Base-by-base conservation (phyloP, 768 basidiomycete genomes). In the Xerocomellus chrysenteron region DNA sequence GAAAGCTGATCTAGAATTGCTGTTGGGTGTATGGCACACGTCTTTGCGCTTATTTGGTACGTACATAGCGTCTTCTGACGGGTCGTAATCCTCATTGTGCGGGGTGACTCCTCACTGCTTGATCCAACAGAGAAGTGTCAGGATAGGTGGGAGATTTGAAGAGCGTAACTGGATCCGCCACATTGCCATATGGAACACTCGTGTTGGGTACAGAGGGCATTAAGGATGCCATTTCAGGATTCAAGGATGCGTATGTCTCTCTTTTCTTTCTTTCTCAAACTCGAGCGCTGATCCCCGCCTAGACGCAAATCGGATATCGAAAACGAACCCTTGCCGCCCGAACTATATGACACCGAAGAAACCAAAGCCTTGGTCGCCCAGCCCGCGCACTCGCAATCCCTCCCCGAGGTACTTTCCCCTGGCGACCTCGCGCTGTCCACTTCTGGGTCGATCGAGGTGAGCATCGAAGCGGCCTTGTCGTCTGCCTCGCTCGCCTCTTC, bases 261-360 rank as follows among this genome's bases (percentile, higher is more conserved):
- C 9, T 36, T 40, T 14, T 2, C 4, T 0, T 40, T 19, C 7
- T 46, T 33, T 33, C 11, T 28, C 17, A 21, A 33, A 5, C 19
- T 32, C 44, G 33, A 24, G 17, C n/a, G 16, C n/a, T 45, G 14
- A 52, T 24, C 35, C 32, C 55, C 40, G 62, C n/a, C 1, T 14
- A 95, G 94, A 41, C 93, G 94, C 58, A 95, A 94, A 76, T 93
- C 91, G 43, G 97, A 98, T 78, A 98, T 98, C 62, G 96, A 98
- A 75, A 98, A 98, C 75, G 97, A 99, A 74, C 89, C 94, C 35
- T 78, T 98, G n/a, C 97, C 96, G 2, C 96, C 96, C 2, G 94
- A 98, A 16, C 80, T 99, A 16, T 89, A 93, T 69, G 95, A 98
- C 66, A 87, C 85, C 7, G 70, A 72, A 57, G 86, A 89, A 73